Percentiles rank a stretch among this genome's conserved stretches.
Evolutionary conservation across 2,329 filamentous ascomycete genomes (phyloP).

Genomic region (Beauveria sp.): DNA sequence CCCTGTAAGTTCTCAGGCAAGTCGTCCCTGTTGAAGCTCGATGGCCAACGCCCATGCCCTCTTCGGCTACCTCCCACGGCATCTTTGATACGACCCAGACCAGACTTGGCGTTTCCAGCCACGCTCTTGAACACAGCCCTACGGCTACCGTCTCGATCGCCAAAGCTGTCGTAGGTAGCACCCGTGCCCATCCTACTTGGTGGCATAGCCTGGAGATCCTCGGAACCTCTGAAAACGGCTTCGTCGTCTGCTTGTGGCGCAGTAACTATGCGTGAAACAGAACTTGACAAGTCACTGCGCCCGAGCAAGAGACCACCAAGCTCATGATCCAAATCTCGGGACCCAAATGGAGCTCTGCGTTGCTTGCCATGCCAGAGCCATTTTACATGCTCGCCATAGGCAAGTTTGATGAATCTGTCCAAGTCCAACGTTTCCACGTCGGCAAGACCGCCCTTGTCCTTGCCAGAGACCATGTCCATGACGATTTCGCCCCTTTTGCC

Average conservation of each 20-base stretch:
- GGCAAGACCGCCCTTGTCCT: constrained; percentile 81
- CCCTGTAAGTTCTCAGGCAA: constrained; percentile 25
- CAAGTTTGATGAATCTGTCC: constrained; percentile 70
- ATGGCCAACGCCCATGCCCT: constrained; percentile 46
- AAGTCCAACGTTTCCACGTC: constrained; percentile 91
- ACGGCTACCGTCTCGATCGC: constrained; percentile 51
- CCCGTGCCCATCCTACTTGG: not conserved
- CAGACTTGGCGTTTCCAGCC: constrained; percentile 72
- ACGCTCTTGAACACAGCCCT: constrained; percentile 71
- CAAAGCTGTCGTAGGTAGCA: constrained; percentile 36
- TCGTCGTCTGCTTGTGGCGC: constrained; percentile 31
- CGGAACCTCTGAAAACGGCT: not conserved
- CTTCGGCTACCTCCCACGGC: constrained; percentile 60
- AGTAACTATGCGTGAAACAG: constrained; percentile 20
- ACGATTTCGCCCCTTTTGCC: constrained; percentile 92
- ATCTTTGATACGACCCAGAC: constrained; percentile 78
- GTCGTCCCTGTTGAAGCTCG: constrained; percentile 44
- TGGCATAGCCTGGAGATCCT: not conserved
- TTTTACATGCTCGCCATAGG: constrained; percentile 75
- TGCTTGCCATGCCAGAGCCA: constrained; percentile 95
- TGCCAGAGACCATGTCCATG: constrained; percentile 84
- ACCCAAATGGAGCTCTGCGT: constrained; percentile 50
- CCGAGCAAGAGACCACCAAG: not conserved
- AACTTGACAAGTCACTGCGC: not conserved
- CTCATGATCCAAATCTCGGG: constrained; percentile 40